phyloP scores from a whole-genome alignment of 2,329 filamentous ascomycete species.

The Aureobasidium zeae region DNA sequence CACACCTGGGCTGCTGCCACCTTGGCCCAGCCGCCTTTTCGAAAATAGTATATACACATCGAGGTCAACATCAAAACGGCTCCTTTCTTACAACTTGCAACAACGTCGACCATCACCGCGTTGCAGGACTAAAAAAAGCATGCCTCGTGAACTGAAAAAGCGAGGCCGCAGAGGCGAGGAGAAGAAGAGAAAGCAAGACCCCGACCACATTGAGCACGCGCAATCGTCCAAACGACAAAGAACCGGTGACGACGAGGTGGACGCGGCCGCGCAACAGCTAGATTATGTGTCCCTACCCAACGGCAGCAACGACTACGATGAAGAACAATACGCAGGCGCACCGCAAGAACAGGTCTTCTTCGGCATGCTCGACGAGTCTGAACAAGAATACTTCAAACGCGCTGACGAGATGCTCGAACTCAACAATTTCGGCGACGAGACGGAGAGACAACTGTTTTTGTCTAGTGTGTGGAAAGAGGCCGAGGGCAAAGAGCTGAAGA shows the following conservation, averaged over 20 bases:
- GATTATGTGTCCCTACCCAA: constrained; percentile 23
- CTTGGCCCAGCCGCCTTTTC: too few species aligned
- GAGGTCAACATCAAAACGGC: too few species aligned
- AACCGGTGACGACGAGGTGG: constrained; percentile 22
- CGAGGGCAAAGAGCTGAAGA: constrained; percentile 85
- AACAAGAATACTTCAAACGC: constrained; percentile 90
- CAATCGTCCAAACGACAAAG: constrained; percentile 30
- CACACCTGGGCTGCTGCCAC: too few species aligned
- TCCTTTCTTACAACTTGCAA: background rate
- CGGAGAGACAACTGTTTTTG: constrained; percentile 49
- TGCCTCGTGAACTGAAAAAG: constrained; percentile 53
- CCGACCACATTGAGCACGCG: constrained; percentile 31
- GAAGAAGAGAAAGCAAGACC: constrained; percentile 43
- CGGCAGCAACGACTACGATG: constrained; percentile 26
- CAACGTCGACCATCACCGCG: constrained; percentile 3
- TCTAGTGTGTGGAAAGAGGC: constrained; percentile 81
- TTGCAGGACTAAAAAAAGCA: too few species aligned
- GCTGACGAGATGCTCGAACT: constrained; percentile 84
- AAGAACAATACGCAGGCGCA: constrained; percentile 26
- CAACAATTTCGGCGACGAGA: constrained; percentile 71
- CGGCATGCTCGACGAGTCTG: constrained; percentile 81
- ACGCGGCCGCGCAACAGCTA: constrained; percentile 31
- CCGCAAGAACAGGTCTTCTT: constrained; percentile 67
- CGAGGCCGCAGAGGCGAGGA: constrained; percentile 46
- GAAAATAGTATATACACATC: too few species aligned